Base-by-base conservation (phyloP, 1,284 basidiomycete species). In the Papiliotrema nemorosa region DNA sequence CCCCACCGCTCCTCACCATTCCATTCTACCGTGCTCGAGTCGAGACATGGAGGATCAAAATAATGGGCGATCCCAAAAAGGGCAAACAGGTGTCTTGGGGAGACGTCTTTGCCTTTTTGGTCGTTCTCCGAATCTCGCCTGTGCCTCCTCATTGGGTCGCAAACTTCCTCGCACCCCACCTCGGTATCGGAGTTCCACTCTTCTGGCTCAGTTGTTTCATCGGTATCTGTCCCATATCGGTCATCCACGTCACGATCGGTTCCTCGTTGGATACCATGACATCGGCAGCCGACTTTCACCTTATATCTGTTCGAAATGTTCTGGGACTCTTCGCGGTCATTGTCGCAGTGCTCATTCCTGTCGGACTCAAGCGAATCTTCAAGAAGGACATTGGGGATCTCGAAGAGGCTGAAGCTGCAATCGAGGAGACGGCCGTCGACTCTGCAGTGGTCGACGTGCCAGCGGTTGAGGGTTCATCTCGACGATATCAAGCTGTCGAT, bases 221-320 rank as follows among this genome's bases (percentile, higher is more conserved):
- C 29, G 94, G 66, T 1, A 90, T 97, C 60, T 82, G 92, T 47
- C 92, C 92, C 40, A 87, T 93, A 34, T 85, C 84, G 0, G 87
- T 94, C 56, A 97, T 98, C 64, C 94, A 98, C 70, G 91, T 89
- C 0, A 92, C 90, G 13, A 94, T 98, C 58, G 94, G 94, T 2
- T 86, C 88, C 36, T 87, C 88, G 10, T 79, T 98, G 26, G 93
- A 97, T 63, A 84, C 92, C 57, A 97, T 98, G 91, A 93, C 93
- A 3, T 85, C 84, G 35, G 80, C 92, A 0, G 87, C 84, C 35
- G 93, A 97, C 70, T 97, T 97, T 72, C 84, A 93, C 69, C 80
- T 97, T 46, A 83, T 97, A 58, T 93, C 87, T 49, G 85, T 85
- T 81, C 81, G 82, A 58, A 96, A 96, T 74, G 86, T 89, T 63